phyloP scores from a whole-genome alignment of 108 stramenopile genomes.

The Aurantiochytrium sp. region DNA sequence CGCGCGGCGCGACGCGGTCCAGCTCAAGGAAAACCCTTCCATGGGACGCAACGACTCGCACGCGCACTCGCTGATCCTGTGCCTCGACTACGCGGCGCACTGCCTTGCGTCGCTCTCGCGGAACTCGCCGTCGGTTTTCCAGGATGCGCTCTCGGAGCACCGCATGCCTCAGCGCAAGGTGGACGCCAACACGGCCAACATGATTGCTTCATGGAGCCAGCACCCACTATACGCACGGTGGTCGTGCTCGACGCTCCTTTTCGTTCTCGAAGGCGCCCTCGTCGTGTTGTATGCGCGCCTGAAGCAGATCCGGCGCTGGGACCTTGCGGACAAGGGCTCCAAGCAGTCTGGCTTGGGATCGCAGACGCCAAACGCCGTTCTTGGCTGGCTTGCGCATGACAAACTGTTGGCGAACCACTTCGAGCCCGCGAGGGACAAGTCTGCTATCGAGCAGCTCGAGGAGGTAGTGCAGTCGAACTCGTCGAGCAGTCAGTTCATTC shows the following conservation, averaged over 20 bases:
- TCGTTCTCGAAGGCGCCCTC: not conserved
- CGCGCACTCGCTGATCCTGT: not conserved
- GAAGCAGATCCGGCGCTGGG: not conserved
- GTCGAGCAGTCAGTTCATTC: not conserved
- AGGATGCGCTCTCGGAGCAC: not conserved
- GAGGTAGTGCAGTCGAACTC: conserved; percentile 1
- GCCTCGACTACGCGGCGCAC: not conserved
- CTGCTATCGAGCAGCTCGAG: conserved; percentile 18
- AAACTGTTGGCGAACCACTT: not conserved
- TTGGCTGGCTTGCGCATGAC: not conserved
- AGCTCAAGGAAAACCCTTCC: not conserved
- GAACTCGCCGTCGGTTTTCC: not conserved
- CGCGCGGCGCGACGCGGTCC: not conserved
- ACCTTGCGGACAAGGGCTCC: not conserved
- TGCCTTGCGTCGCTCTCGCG: not conserved
- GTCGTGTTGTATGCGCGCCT: not conserved
- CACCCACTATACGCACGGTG: not conserved
- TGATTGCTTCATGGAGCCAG: conserved; percentile 6
- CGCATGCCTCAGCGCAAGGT: not conserved
- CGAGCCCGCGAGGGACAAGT: conserved; percentile 1
- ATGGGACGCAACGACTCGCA: not conserved
- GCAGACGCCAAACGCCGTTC: not conserved
- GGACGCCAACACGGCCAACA: not conserved
- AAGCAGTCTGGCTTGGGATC: not conserved
- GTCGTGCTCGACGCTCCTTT: conserved; percentile 5